Evolutionary conservation across 1,284 basidiomycete species (phyloP).

Genomic region (Cryptococcus sp.): DNA sequence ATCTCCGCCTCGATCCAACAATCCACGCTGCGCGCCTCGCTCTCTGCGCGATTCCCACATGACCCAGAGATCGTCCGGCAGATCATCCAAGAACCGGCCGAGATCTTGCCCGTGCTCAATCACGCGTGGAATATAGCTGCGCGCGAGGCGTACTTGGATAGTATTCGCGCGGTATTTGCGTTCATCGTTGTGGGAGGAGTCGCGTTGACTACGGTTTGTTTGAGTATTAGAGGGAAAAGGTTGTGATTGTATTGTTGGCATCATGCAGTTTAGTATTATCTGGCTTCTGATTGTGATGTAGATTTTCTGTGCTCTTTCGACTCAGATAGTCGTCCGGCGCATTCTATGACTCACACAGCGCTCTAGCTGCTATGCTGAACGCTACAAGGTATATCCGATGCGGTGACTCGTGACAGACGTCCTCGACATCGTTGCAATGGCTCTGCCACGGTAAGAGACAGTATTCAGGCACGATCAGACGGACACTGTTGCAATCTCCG

Average conservation of each 20-base stretch:
- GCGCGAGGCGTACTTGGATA: conserved; percentile 30
- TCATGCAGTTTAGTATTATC: not conserved
- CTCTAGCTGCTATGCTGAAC: too few species aligned
- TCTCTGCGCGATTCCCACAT: conserved; percentile 16
- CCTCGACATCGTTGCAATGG: too few species aligned
- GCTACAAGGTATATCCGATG: too few species aligned
- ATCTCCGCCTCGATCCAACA: conserved; percentile 41
- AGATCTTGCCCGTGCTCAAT: conserved; percentile 26
- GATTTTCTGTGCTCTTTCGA: too few species aligned
- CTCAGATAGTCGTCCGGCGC: too few species aligned
- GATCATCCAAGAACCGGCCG: conserved; percentile 37
- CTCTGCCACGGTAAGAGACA: too few species aligned
- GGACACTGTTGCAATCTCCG: too few species aligned
- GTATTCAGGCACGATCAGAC: too few species aligned
- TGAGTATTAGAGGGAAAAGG: conserved; percentile 16
- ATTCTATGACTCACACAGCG: too few species aligned
- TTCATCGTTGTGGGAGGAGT: conserved; percentile 29
- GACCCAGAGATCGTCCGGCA: conserved; percentile 17
- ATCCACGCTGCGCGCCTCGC: conserved; percentile 24
- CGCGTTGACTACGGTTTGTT: conserved; percentile 22
- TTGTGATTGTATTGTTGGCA: not conserved
- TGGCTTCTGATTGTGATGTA: not conserved
- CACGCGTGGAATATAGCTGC: conserved; percentile 21
- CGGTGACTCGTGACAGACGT: too few species aligned
- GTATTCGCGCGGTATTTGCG: conserved; percentile 35